Evolutionary conservation across 2,329 filamentous ascomycete species (phyloP).

Genomic region (Colletotrichum liaoningense): DNA sequence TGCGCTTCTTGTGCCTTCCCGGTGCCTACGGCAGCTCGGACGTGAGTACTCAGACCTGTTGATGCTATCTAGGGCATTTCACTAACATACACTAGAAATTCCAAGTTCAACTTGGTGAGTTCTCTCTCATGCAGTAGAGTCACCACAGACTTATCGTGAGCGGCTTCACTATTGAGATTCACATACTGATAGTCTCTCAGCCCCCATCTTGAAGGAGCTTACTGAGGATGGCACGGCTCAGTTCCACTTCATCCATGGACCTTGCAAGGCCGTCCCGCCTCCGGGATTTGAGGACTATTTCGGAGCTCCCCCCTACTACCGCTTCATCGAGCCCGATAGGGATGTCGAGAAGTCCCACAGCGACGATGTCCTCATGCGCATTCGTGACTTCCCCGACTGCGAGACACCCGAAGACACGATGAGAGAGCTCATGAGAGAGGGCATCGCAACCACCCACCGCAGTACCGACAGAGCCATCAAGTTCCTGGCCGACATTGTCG

Average conservation of each 20-base stretch:
- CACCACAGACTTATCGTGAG: neutral
- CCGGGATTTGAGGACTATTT: constrained; percentile 68
- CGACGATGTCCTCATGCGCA: constrained; percentile 60
- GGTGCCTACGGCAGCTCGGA: constrained; percentile 68
- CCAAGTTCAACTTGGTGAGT: constrained; percentile 62
- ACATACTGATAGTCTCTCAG: constrained; percentile 43
- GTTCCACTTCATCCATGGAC: constrained; percentile 65
- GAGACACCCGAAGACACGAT: constrained; percentile 67
- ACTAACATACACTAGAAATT: constrained; percentile 58
- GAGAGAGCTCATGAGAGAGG: constrained; percentile 58
- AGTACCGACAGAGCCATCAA: constrained; percentile 55
- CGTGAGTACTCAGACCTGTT: constrained; percentile 48
- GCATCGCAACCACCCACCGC: constrained; percentile 49
- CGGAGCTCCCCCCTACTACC: constrained; percentile 64
- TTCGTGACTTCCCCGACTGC: constrained; percentile 65
- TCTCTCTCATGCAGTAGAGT: constrained; percentile 3
- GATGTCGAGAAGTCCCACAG: constrained; percentile 54
- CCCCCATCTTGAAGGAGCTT: constrained; percentile 61
- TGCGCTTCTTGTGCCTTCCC: constrained; percentile 69
- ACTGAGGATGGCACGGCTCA: constrained; percentile 56
- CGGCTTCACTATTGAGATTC: constrained; percentile 3
- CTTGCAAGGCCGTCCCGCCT: constrained; percentile 61
- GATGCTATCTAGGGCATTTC: constrained; percentile 26
- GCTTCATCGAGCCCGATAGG: constrained; percentile 64
- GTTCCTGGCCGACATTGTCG: constrained; percentile 57